Conservation (phyloP, 768 basidiomycete genomes). For the Serendipita vermifera region DNA sequence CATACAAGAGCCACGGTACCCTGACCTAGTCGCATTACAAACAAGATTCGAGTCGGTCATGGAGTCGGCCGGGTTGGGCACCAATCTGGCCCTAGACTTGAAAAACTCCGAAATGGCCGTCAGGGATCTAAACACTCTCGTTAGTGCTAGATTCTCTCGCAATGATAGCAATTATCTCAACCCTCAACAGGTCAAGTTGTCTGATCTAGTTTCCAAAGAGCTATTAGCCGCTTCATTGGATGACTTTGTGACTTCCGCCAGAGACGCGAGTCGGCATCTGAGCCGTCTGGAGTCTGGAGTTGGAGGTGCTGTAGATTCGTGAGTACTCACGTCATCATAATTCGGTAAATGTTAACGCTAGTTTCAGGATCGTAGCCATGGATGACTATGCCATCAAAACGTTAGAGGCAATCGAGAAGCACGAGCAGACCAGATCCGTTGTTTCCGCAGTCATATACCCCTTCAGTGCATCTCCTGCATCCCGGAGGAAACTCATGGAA, state of each 20-base stretch:
- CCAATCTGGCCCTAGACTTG: neutral
- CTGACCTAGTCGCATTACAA: conserved; percentile 1
- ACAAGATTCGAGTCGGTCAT: conserved; percentile 5
- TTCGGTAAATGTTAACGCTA: too few relatives aligned
- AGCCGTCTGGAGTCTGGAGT: neutral
- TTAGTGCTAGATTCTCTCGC: neutral
- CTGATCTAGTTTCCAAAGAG: conserved; percentile 1
- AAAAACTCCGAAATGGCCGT: conserved; percentile 9
- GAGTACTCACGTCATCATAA: too few relatives aligned
- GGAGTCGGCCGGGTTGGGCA: neutral
- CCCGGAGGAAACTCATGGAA: conserved; percentile 2
- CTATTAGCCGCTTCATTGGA: neutral
- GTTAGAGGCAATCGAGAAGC: neutral
- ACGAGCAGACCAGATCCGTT: neutral
- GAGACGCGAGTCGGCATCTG: conserved; percentile 4
- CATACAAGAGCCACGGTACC: neutral
- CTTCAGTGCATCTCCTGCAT: neutral
- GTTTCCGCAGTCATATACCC: neutral
- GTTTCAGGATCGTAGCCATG: conserved; percentile 2
- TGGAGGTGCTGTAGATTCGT: conserved; percentile 5
- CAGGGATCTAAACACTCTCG: neutral
- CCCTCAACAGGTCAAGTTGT: neutral
- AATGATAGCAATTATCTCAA: neutral
- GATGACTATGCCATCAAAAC: conserved; percentile 7
- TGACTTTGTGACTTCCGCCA: neutral